Conservation (phyloP, 1,284 basidiomycete genomes). For the Singerocomus inundabilis region DNA sequence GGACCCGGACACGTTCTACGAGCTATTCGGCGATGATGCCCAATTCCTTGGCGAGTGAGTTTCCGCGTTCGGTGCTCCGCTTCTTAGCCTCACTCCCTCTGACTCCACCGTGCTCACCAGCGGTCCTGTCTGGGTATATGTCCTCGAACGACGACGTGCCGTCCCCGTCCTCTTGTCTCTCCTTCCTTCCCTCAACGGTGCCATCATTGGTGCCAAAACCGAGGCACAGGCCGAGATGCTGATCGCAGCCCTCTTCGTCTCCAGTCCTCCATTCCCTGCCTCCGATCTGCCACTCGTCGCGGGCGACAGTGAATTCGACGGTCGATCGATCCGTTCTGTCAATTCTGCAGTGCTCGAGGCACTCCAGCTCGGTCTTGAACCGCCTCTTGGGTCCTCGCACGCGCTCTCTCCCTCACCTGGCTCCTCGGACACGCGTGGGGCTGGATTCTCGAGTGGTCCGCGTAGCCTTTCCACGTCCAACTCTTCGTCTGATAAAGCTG, state of each 20-base stretch:
- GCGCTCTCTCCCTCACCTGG: constrained; percentile 43
- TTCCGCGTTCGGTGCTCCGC: constrained; percentile 1
- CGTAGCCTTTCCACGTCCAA: constrained; percentile 19
- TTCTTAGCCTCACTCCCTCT: constrained; percentile 8
- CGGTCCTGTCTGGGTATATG: constrained; percentile 83
- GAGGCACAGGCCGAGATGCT: constrained; percentile 66
- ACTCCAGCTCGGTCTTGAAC: constrained; percentile 39
- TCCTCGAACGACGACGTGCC: constrained; percentile 73
- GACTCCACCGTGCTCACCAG: constrained; percentile 36
- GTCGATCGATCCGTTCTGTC: constrained; percentile 45
- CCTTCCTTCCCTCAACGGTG: constrained; percentile 71
- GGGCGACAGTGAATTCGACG: constrained; percentile 34
- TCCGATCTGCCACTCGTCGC: constrained; percentile 57
- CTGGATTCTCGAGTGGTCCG: constrained; percentile 18
- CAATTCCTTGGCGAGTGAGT: constrained; percentile 71
- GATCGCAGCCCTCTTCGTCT: constrained; percentile 71
- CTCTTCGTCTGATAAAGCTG: constrained; percentile 42
- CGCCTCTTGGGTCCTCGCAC: constrained; percentile 43
- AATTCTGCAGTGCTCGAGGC: constrained; percentile 47
- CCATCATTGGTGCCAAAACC: constrained; percentile 68
- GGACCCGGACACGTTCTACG: constrained; percentile 71
- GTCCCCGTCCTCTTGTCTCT: constrained; percentile 74
- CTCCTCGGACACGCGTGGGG: constrained; percentile 32
- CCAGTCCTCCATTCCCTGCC: constrained; percentile 72
- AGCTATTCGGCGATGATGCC: constrained; percentile 75